Percentiles rank a stretch among this genome's conserved stretches.
Conservation (phyloP, 1,139 yeast species). For the Sugiyamaella japonica region DNA sequence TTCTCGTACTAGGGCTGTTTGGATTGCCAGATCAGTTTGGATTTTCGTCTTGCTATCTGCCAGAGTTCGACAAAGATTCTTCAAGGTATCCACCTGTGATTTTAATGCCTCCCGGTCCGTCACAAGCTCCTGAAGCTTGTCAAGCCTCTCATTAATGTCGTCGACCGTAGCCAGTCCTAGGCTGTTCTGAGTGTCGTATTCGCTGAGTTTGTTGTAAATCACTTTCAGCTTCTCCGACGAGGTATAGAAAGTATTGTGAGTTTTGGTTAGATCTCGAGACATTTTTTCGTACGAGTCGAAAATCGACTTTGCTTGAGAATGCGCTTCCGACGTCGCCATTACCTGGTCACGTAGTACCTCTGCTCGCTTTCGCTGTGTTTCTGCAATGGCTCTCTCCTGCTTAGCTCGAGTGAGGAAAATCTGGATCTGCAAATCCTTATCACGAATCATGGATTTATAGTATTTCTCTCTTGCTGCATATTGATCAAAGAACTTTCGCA, state of each 20-base stretch:
- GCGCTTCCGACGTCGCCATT: conserved; percentile 16
- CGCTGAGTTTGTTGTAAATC: not conserved
- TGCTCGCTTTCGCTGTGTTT: conserved; percentile 20
- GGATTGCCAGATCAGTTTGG: conserved; percentile 8
- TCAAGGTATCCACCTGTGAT: conserved; percentile 3
- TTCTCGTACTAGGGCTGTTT: conserved; percentile 12
- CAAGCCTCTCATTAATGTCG: not conserved
- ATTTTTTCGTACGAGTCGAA: conserved; percentile 1
- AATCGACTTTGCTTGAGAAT: not conserved
- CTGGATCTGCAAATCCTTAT: conserved; percentile 23
- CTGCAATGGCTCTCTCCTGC: conserved; percentile 16
- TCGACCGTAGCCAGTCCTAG: not conserved
- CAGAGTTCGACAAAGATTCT: conserved; percentile 10
- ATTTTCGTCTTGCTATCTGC: not conserved
- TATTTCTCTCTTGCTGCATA: conserved; percentile 24
- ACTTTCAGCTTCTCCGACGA: not conserved
- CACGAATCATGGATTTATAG: conserved; percentile 21
- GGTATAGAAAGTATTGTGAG: not conserved
- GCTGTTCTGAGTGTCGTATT: not conserved
- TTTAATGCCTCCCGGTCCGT: conserved; percentile 2
- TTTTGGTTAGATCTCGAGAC: not conserved
- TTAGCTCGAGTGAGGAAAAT: conserved; percentile 21
- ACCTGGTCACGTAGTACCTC: conserved; percentile 22
- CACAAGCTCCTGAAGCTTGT: not conserved
- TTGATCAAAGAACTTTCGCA: conserved; percentile 22